Conservation (phyloP, 2,329 filamentous ascomycete genomes). For the Diaporthe eres region DNA sequence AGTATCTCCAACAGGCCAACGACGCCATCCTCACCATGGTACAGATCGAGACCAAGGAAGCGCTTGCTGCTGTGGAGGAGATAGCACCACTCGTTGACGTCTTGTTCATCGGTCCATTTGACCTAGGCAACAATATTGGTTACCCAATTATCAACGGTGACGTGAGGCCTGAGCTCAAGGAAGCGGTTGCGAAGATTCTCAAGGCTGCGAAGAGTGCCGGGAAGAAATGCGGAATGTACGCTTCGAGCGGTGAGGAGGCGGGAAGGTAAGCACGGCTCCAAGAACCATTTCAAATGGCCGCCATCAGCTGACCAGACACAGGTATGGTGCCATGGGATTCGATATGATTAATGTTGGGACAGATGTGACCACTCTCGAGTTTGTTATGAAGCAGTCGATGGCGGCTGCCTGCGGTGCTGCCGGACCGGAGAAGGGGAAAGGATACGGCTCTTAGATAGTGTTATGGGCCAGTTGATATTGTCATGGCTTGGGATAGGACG, state of each 20-base stretch:
- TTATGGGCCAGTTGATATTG: neutral
- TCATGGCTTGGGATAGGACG: neutral
- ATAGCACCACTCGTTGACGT: conserved; percentile 76
- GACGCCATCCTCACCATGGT: conserved; percentile 73
- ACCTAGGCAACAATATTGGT: conserved; percentile 75
- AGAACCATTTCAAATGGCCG: no score
- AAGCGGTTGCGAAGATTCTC: conserved; percentile 71
- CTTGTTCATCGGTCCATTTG: conserved; percentile 76
- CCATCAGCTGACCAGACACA: conserved; percentile 5
- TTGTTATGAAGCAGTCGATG: conserved; percentile 61
- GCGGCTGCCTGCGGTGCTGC: conserved; percentile 60
- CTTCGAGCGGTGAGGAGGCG: conserved; percentile 68
- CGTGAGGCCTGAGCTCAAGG: conserved; percentile 70
- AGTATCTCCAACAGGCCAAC: conserved; percentile 71
- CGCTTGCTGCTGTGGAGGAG: conserved; percentile 71
- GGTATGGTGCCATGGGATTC: conserved; percentile 69
- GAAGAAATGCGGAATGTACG: conserved; percentile 76
- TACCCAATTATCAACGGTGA: conserved; percentile 72
- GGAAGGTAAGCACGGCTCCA: conserved; percentile 49
- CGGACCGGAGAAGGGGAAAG: conserved; percentile 54
- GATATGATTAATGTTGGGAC: conserved; percentile 73
- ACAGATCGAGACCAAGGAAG: conserved; percentile 77
- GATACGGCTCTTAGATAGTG: conserved; percentile 56
- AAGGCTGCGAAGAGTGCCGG: conserved; percentile 71
- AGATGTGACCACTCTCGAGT: conserved; percentile 67